Conservation (phyloP, 2,329 filamentous ascomycete genomes). For the Cladosporium sp. region DNA sequence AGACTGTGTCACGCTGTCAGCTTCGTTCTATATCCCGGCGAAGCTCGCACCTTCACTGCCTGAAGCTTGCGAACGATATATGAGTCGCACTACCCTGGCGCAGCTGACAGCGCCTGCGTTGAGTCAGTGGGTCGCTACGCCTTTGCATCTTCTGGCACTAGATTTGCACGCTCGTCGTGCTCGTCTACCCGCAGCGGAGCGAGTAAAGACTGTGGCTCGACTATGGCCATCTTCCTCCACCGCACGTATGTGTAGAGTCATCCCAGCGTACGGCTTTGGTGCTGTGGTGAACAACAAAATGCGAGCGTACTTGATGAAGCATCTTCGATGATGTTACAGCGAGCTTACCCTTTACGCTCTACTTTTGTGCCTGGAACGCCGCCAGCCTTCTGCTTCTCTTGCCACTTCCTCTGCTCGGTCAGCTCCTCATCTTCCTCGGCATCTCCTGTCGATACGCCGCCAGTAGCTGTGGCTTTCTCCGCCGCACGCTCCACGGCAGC, state of each 20-base stretch:
- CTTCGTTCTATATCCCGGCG: slow-evolving; percentile 28
- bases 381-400: slow-evolving; percentile 27
- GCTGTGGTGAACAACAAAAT: slow-evolving; percentile 25
- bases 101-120: slow-evolving; percentile 27
- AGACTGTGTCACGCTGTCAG: slow-evolving; percentile 29
- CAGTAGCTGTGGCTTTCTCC: slow-evolving; percentile 16
- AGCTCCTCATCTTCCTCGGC: slow-evolving; percentile 34
- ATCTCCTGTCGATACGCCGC: slow-evolving; percentile 24
- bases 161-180: slow-evolving; percentile 28
- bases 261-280: slow-evolving; percentile 30
- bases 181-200: slow-evolving; percentile 16
- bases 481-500: slow-evolving; percentile 26
- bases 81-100: slow-evolving; percentile 25
- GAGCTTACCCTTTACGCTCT: slow-evolving; percentile 25
- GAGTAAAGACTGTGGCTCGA: slow-evolving; percentile 20
- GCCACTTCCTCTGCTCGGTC: slow-evolving; percentile 36
- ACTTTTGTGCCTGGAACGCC: slow-evolving; percentile 26
- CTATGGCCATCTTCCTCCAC: slow-evolving; percentile 25
- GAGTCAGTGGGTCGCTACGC: slow-evolving; percentile 29
- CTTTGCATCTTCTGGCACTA: slow-evolving; percentile 29
- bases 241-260: slow-evolving; percentile 27
- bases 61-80: slow-evolving; percentile 23
- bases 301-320: slow-evolving; percentile 5
- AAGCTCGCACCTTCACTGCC: slow-evolving; percentile 25
- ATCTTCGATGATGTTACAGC: background rate